Evolutionary conservation across 306 rosid species (phyloP), one percentile per base, ranked within the genome.

Genomic region (Leucaena leucocephala): DNA sequence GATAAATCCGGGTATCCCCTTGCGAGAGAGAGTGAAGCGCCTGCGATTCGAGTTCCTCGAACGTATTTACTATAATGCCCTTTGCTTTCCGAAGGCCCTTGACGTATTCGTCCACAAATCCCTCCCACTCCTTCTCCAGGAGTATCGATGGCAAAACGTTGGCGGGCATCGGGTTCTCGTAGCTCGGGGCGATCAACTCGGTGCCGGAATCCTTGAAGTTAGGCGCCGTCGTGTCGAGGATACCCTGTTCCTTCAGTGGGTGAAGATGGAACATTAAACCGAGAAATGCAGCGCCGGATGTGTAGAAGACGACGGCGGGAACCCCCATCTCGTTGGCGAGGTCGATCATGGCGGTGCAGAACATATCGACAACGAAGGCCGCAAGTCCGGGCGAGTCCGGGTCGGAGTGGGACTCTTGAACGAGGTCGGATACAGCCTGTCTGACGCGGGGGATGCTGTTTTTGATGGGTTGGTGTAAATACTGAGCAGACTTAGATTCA

Each of bases 321-420:
- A 82, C 74, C 6, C 80, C 85, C 14, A 88, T 45, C 40, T 84
- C 86, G 15, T 86, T 48, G 17, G 88, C 89, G 4, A 82, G 78
- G 17, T 88, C 86, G 8, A 72, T 76, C 83, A 85, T 46, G 17
- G 74, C 9, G 1, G 85, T 70, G 44, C 82, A 88, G 62, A 84
- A 58, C 88, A 86, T 77, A 77, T 88, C 89, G 2, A 86, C n/a
- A 43, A 88, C 82, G 6, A 88, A 84, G 0, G 86, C 89, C 34
- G 78, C 84, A 9, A 87, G 82, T 22, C 27, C 43, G 8, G 78
- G 42, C 39, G 74, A 78, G 71, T 78, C 77, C 8, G 78, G 44
- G 21, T 11, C 42, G 19, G 80, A 45, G 39, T 64, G 22, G 14
- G 82, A 40, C 12, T 19, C 10, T 2, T 34, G 19, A 14, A 42